A percentile compares a stretch with the other conserved stretches of the same genome.
Conservation (phyloP, 352 stramenopile species). For the Phytophthora cactorum region DNA sequence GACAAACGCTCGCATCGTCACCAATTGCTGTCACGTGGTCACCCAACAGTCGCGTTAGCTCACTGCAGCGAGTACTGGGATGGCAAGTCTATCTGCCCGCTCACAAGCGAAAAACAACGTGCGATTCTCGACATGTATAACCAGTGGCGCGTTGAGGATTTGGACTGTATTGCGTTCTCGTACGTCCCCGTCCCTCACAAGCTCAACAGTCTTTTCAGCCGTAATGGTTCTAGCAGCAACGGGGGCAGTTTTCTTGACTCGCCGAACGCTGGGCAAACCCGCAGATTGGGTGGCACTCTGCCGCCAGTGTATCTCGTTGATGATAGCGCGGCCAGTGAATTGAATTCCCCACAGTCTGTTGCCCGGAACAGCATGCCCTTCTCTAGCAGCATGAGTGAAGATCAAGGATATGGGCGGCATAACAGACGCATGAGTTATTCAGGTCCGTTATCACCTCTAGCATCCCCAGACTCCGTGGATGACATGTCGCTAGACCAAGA, state of each 20-base stretch:
- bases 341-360: slow-evolving; percentile 47
- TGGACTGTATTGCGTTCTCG: slow-evolving; percentile 85
- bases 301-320: slow-evolving; percentile 86
- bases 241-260: slow-evolving; percentile 23
- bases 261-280: slow-evolving; percentile 10
- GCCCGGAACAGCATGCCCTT: slow-evolving; percentile 28
- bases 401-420: slow-evolving; percentile 27
- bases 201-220: slow-evolving; percentile 61
- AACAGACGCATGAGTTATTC: slow-evolving; percentile 24
- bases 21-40: slow-evolving; percentile 79
- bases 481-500: slow-evolving; percentile 29
- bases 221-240: slow-evolving; percentile 24
- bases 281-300: slow-evolving; percentile 35
- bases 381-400: slow-evolving; percentile 47
- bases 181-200: slow-evolving; percentile 85
- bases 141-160: slow-evolving; percentile 87
- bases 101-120: slow-evolving; percentile 81
- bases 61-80: slow-evolving; percentile 90
- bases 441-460: slow-evolving; percentile 32
- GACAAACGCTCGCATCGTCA: slow-evolving; percentile 83
- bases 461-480: slow-evolving; percentile 37
- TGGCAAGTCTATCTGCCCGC: slow-evolving; percentile 85
- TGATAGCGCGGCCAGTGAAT: slow-evolving; percentile 61
- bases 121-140: slow-evolving; percentile 90
- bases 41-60: slow-evolving; percentile 72